These are phyloP conservation scores for Brasenia schreberi DNA, from an alignment of 164 flowering plant species.

Conservation along the genomic window DNA sequence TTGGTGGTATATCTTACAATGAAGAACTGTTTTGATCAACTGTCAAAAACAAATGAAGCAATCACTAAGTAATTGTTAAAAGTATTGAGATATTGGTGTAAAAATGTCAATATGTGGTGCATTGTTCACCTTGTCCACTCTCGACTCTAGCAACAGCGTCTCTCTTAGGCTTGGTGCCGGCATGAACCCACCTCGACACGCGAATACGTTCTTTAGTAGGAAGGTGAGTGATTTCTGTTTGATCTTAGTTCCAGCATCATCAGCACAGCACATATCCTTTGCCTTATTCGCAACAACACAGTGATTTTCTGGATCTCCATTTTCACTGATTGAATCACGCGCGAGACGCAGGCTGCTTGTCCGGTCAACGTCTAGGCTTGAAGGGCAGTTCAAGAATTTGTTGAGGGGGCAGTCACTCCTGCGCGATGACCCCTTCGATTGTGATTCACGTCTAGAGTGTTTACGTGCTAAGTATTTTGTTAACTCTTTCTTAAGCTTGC, in stretches of 20 bases:
- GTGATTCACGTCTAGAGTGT: constrained; percentile 12
- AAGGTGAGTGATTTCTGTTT: constrained; percentile 52
- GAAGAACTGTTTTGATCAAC: constrained; percentile 59
- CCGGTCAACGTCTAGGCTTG: constrained; percentile 70
- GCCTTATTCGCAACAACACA: constrained; percentile 52
- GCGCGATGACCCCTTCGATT: constrained; percentile 6
- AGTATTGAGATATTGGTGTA: too few relatives aligned
- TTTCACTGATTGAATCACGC: neutral
- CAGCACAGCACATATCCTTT: constrained; percentile 27
- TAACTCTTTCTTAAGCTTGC: constrained; percentile 39
- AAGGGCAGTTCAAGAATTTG: constrained; percentile 82
- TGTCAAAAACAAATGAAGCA: constrained; percentile 10
- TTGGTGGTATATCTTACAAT: constrained; percentile 54
- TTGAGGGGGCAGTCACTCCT: constrained; percentile 52
- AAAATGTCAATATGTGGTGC: neutral
- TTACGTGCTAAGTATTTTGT: constrained; percentile 46
- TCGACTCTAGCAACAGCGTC: constrained; percentile 47
- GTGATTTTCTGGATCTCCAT: constrained; percentile 15
- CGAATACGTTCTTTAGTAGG: constrained; percentile 67
- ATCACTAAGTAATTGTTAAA: too few relatives aligned
- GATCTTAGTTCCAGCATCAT: constrained; percentile 33
- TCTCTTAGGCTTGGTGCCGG: constrained; percentile 46
- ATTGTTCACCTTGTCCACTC: constrained; percentile 61
- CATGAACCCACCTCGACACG: constrained; percentile 37
- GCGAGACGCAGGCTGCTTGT: constrained; percentile 2